phyloP scores from a whole-genome alignment of 2,329 filamentous ascomycete species.

The Aspergillus sojae region DNA sequence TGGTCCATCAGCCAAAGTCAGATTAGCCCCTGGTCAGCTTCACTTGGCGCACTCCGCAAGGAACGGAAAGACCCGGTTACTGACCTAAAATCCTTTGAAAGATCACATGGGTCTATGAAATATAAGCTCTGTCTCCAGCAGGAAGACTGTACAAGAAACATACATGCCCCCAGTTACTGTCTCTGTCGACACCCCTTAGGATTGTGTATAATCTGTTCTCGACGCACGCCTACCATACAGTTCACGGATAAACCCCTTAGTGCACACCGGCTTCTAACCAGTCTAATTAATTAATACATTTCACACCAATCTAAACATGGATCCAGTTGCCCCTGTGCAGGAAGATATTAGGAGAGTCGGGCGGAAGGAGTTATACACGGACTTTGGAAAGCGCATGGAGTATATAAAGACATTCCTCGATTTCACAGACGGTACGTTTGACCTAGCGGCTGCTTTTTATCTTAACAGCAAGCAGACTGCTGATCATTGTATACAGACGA shows the following conservation, averaged over 20 bases:
- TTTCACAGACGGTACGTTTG: conserved; percentile 11
- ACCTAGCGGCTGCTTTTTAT: not conserved
- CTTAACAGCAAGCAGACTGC: not conserved
- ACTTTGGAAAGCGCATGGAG: conserved; percentile 13
- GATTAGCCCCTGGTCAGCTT: not conserved
- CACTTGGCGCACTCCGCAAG: conserved; percentile 1
- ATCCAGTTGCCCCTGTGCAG: conserved; percentile 1
- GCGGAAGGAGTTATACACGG: conserved; percentile 17
- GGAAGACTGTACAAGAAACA: not conserved
- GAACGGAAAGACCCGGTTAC: not conserved
- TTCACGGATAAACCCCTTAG: not conserved
- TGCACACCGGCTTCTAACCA: not conserved
- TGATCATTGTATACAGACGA: conserved; percentile 9
- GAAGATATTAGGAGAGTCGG: conserved; percentile 7
- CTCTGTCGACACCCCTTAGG: not conserved
- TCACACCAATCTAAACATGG: not conserved
- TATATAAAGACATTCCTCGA: conserved; percentile 11
- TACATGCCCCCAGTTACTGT: not conserved
- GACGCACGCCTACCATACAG: not conserved
- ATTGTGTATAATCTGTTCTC: not conserved
- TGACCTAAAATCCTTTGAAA: not conserved
- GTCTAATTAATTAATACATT: not conserved
- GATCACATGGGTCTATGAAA: not conserved
- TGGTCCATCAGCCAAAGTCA: not conserved
- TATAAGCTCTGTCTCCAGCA: not conserved